These are phyloP conservation scores for Cyberlindnera galapagoensis DNA, from an alignment of 805 yeast species.

Conservation along the genomic window DNA sequence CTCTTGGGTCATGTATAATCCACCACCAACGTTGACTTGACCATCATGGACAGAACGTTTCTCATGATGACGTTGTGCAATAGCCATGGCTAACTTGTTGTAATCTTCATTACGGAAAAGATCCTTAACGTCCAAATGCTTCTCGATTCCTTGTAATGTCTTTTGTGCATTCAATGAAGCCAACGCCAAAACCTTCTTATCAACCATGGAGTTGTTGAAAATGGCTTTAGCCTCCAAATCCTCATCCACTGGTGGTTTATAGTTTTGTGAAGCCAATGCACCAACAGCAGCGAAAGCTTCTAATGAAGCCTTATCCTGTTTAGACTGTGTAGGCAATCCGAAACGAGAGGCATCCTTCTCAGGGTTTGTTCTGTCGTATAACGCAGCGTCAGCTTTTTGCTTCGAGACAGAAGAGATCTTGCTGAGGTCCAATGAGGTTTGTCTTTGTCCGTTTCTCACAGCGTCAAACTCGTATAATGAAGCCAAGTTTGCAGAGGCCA, in stretches of 20 bases:
- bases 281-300: slow-evolving; percentile 47
- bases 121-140: slow-evolving; percentile 33
- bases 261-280: slow-evolving; percentile 45
- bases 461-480: slow-evolving; percentile 39
- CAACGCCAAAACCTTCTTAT: slow-evolving; percentile 37
- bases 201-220: slow-evolving; percentile 31
- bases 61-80: slow-evolving; percentile 64
- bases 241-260: slow-evolving; percentile 32
- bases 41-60: slow-evolving; percentile 45
- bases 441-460: slow-evolving; percentile 33
- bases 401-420: slow-evolving; percentile 46
- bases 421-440: slow-evolving; percentile 42
- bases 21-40: slow-evolving; percentile 81
- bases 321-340: slow-evolving; percentile 37
- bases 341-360: slow-evolving; percentile 26
- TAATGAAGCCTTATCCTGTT: slow-evolving; percentile 35
- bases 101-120: slow-evolving; percentile 41
- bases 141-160: slow-evolving; percentile 34
- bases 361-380: slow-evolving; percentile 26
- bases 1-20: slow-evolving; percentile 63
- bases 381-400: slow-evolving; percentile 28
- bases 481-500: slow-evolving; percentile 33
- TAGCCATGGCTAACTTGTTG: slow-evolving; percentile 67
- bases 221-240: slow-evolving; percentile 37
- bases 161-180: slow-evolving; percentile 47